A percentile compares a stretch with the other conserved stretches of the same genome.
Conservation (phyloP, 2,329 filamentous ascomycete genomes). For the Byssothecium circinans region DNA sequence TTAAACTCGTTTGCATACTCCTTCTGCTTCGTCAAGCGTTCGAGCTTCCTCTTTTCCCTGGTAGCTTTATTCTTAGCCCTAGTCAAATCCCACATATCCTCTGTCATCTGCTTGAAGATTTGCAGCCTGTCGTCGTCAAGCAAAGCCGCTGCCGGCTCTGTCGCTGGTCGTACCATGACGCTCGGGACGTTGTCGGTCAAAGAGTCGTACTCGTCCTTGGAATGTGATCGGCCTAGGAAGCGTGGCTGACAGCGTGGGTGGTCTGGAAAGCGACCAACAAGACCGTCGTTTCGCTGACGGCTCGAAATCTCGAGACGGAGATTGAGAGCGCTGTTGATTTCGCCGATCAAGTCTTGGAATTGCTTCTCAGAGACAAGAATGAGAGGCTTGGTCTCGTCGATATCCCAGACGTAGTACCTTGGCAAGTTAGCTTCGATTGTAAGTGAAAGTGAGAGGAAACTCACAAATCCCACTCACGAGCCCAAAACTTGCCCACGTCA, state of each 20-base stretch:
- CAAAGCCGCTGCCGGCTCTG: conserved; percentile 23
- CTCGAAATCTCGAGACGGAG: conserved; percentile 61
- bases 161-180: conserved; percentile 12
- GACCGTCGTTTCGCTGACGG: conserved; percentile 54
- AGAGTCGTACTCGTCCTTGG: conserved; percentile 48
- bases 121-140: conserved; percentile 45
- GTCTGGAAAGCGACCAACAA: conserved; percentile 64
- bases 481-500: conserved; percentile 58
- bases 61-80: conserved; percentile 53
- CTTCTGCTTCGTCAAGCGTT: conserved; percentile 54
- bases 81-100: conserved; percentile 52
- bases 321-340: conserved; percentile 63
- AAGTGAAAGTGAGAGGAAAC: conserved; percentile 35
- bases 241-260: conserved; percentile 65
- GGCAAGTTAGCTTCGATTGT: conserved; percentile 3
- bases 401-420: conserved; percentile 67
- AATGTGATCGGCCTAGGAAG: conserved; percentile 63
- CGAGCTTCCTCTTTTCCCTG: conserved; percentile 55
- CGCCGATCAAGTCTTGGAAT: conserved; percentile 63
- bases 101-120: conserved; percentile 59
- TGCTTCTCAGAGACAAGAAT: conserved; percentile 70
- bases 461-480: conserved; percentile 75
- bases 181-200: conserved; percentile 31
- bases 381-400: conserved; percentile 53
- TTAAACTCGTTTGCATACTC: conserved; percentile 60